Percentiles rank a stretch among this genome's conserved stretches.
Conservation (phyloP, 225 moss, liverwort and hornwort genomes). For the Antitrichia curtipendula region DNA sequence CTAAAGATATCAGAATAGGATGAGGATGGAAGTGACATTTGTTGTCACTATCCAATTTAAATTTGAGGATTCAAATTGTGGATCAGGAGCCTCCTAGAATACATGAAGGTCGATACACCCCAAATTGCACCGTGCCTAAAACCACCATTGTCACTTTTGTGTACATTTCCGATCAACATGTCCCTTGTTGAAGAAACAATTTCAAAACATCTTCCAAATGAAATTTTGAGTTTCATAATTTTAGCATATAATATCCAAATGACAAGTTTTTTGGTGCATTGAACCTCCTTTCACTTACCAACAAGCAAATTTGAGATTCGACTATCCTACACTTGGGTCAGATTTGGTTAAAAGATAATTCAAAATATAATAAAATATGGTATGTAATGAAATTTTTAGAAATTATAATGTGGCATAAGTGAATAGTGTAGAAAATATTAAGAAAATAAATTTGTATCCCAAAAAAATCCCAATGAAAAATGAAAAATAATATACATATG, state of each 20-base stretch:
- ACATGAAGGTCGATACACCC: too few relatives aligned
- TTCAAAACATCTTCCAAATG: background rate
- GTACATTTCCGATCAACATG: background rate
- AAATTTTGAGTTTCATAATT: background rate
- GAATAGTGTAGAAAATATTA: too few relatives aligned
- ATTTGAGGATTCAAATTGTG: background rate
- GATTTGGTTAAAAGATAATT: too few relatives aligned
- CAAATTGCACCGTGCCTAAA: background rate
- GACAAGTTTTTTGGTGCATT: background rate
- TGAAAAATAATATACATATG: too few relatives aligned
- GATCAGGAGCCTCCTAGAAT: rapidly evolving
- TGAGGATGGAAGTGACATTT: background rate
- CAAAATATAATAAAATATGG: too few relatives aligned
- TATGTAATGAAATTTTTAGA: too few relatives aligned
- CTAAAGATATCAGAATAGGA: background rate
- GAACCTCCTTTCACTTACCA: background rate
- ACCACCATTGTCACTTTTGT: background rate
- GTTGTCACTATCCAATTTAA: rapidly evolving
- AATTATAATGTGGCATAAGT: too few relatives aligned
- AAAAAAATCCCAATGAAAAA: too few relatives aligned
- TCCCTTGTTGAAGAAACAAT: background rate
- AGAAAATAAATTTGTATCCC: too few relatives aligned
- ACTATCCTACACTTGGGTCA: too few relatives aligned
- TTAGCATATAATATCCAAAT: background rate
- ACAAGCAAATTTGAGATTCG: background rate